Evolutionary conservation across 2,329 filamentous ascomycete genomes (phyloP), one percentile per base, ranked within the genome.

Genomic region (Pezicula carpinea): DNA sequence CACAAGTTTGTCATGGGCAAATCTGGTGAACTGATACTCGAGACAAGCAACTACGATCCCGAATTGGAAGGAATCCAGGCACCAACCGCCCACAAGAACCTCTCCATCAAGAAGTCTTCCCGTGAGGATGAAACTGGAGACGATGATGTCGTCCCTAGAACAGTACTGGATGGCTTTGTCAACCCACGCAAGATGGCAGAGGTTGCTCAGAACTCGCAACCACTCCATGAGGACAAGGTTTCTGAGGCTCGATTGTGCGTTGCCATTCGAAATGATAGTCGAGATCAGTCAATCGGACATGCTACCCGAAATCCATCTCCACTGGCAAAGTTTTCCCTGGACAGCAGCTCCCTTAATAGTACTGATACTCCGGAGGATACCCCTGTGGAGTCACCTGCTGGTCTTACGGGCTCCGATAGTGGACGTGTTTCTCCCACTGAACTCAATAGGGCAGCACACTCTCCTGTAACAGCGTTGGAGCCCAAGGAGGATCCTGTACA

Each of bases 121-220:
- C 26, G 43, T 40, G 4, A 35, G 44, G n/a, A 38, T 19, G 53
- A 51, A 23, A 58, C 58, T 32, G 56, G 55, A 13, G 56, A 59
- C 14, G 58, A 59, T 33, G 58, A 60, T 32, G 54, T 59, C 15
- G 55, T 60, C 3, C 53, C 53, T 29, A 48, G 49, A 47, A 47
- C 40, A 8, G 36, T 44, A 26, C 33, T 60, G 26, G 58, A 60
- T 45, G 58, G 58, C 2, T 40, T 60, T 10, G 44, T 57, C 15
- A 21, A 53, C n/a, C 49, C 17, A 15, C 10, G 8, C 6, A 22
- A 15, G n/a, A 17, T 13, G 3, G 35, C 10, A 33, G 17, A 17
- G 10, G 32, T 31, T 14, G 13, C 23, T 7, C 13, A 11, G 5
- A 31, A 15, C n/a, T 31, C 13, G 19, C 15, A 21, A 46, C 4